A percentile compares a stretch with the other conserved stretches of the same genome.
These are phyloP conservation scores for Dryadomyces quercivorus DNA, from an alignment of 2,329 filamentous ascomycete genomes.

Conservation along the genomic window DNA sequence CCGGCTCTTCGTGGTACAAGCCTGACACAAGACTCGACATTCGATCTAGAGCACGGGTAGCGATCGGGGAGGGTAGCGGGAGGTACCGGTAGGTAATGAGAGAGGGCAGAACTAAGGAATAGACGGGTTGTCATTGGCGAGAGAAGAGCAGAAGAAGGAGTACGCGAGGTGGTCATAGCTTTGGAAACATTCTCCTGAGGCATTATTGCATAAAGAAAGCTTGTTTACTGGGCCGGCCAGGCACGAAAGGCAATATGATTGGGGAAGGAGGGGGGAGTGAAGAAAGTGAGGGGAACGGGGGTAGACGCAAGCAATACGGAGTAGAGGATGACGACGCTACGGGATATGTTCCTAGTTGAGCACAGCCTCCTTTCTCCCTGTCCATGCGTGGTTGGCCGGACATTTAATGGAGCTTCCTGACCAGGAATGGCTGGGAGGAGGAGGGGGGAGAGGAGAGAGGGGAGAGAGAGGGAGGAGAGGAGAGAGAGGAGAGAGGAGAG, in stretches of 20 bases:
- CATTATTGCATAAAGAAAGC: not conserved
- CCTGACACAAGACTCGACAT: not conserved
- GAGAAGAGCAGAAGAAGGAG: not conserved
- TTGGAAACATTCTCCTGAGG: not conserved
- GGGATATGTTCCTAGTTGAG: not conserved
- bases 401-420: too few relatives aligned
- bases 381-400: too few relatives aligned
- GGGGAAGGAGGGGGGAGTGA: not conserved
- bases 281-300: not conserved
- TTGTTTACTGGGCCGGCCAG: not conserved
- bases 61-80: slow-evolving; percentile 1
- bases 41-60: not conserved
- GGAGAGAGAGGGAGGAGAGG: too few relatives aligned
- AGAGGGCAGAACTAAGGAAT: not conserved
- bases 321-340: not conserved
- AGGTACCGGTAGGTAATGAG: slow-evolving; percentile 3
- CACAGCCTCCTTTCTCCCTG: not conserved
- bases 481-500: too few relatives aligned
- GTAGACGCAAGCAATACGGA: not conserved
- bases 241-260: not conserved
- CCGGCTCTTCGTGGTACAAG: not conserved
- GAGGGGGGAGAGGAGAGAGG: too few relatives aligned
- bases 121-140: slow-evolving; percentile 1
- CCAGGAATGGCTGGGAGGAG: too few relatives aligned
- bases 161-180: not conserved